Conservation (phyloP, 345 rosid species). For the Conringia planisiliqua region DNA sequence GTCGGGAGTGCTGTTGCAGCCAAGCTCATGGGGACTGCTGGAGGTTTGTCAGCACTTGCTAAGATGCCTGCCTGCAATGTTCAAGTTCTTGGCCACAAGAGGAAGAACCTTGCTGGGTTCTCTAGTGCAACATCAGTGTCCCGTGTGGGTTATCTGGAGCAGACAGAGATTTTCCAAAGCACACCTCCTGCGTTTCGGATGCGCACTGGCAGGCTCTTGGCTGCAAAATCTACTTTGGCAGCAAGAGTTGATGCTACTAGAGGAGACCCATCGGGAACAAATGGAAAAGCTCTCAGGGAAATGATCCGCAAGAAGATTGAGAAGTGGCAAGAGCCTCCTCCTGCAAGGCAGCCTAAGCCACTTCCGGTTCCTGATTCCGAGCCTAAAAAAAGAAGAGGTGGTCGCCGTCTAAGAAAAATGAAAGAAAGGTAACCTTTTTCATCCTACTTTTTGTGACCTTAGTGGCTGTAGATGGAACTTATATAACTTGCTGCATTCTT, state of each 20-base stretch:
- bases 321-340: slow-evolving; percentile 99
- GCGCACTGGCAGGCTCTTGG: slow-evolving; percentile 83
- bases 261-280: slow-evolving; percentile 74
- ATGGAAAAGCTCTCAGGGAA: slow-evolving; percentile 68
- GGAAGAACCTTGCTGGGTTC: slow-evolving; percentile 91
- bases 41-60: slow-evolving; percentile 88
- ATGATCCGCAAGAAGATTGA: slow-evolving; percentile 83
- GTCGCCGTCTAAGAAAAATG: slow-evolving; percentile 93
- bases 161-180: slow-evolving; percentile 78
- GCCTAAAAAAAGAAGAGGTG: slow-evolving; percentile 96
- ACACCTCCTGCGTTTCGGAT: slow-evolving; percentile 73
- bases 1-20: slow-evolving; percentile 98
- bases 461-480: neutral
- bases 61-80: slow-evolving; percentile 98
- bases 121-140: slow-evolving; percentile 82
- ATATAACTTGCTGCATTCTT: neutral
- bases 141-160: slow-evolving; percentile 84
- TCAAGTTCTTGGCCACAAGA: slow-evolving; percentile 92
- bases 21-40: slow-evolving; percentile 96
- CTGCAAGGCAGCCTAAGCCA: slow-evolving; percentile 93
- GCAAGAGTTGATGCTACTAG: slow-evolving; percentile 85
- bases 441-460: neutral
- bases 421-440: slow-evolving; percentile 65
- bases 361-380: slow-evolving; percentile 99
- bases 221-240: slow-evolving; percentile 79